Conservation (phyloP, 371 early-diverging fungal genomes). For the Rhizomucor miehei region DNA sequence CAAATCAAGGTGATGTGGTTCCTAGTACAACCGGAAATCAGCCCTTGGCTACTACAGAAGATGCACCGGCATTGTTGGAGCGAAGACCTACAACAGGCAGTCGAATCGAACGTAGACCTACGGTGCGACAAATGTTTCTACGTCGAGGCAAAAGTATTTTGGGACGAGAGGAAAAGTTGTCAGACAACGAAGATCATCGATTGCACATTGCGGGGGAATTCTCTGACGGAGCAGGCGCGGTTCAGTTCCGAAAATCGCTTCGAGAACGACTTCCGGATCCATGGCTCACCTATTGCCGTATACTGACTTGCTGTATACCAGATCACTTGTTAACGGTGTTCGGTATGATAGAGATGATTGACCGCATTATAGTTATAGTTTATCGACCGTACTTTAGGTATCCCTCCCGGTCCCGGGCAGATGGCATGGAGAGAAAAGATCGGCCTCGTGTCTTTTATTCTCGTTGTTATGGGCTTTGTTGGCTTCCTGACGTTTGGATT, state of each 20-base stretch:
- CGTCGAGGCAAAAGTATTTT: slow-evolving; percentile 46
- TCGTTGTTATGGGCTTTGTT: slow-evolving; percentile 46
- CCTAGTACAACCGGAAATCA: slow-evolving; percentile 40
- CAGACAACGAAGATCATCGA: slow-evolving; percentile 14
- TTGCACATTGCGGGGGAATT: background rate
- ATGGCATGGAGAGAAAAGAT: slow-evolving; percentile 87
- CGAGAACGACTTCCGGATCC: slow-evolving; percentile 20
- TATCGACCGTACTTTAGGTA: too few relatives aligned
- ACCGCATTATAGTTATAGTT: too few relatives aligned
- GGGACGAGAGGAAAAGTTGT: slow-evolving; percentile 41
- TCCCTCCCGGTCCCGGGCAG: slow-evolving; percentile 51
- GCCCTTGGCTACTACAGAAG: slow-evolving; percentile 11
- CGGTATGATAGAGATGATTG: slow-evolving; percentile 9
- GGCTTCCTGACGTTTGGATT: slow-evolving; percentile 66
- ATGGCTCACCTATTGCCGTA: slow-evolving; percentile 51
- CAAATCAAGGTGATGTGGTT: slow-evolving; percentile 22
- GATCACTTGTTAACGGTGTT: slow-evolving; percentile 5
- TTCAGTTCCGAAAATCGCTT: slow-evolving; percentile 3
- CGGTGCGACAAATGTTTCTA: slow-evolving; percentile 14
- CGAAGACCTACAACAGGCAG: too few relatives aligned
- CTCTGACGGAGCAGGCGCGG: slow-evolving; percentile 3
- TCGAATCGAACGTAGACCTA: slow-evolving; percentile 11
- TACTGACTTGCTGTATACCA: slow-evolving; percentile 57
- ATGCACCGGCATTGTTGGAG: too few relatives aligned
- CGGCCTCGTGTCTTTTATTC: slow-evolving; percentile 69